These are phyloP conservation scores for Sphagnum contortum DNA, from an alignment of 225 moss, liverwort and hornwort species.

Conservation along the genomic window DNA sequence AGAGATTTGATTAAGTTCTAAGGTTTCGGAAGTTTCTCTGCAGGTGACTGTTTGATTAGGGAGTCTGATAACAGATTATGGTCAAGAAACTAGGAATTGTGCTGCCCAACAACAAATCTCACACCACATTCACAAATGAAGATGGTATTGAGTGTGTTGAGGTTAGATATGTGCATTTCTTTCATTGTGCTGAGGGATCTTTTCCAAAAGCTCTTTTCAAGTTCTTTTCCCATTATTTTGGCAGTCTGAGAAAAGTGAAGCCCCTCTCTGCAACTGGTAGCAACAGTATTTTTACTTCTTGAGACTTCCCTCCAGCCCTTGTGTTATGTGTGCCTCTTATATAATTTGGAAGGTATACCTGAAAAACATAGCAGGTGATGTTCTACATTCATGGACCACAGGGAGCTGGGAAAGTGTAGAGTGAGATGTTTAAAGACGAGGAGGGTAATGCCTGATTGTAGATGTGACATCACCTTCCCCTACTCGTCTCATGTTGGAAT, in stretches of 20 bases:
- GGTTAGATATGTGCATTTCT: constrained; percentile 44
- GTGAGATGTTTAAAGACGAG: constrained; percentile 96
- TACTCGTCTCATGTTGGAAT: constrained; percentile 82
- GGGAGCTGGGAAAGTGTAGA: constrained; percentile 93
- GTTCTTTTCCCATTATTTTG: no score
- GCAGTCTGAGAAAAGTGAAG: no score
- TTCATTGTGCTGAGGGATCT: neutral
- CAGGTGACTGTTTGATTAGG: constrained; percentile 77
- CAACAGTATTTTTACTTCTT: no score
- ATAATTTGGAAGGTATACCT: no score
- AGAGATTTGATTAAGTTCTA: no score
- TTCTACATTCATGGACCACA: constrained; percentile 90
- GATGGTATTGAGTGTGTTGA: constrained; percentile 82
- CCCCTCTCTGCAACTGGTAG: no score
- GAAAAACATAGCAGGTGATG: no score
- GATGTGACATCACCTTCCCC: constrained; percentile 59
- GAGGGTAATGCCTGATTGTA: constrained; percentile 79
- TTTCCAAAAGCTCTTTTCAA: no score
- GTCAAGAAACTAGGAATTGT: constrained; percentile 95
- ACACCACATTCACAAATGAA: constrained; percentile 69
- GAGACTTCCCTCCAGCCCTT: no score
- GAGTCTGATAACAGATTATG: constrained; percentile 86
- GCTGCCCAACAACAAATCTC: constrained; percentile 88
- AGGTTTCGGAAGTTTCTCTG: no score
- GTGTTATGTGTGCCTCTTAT: no score